Base-by-base conservation (phyloP, 2,329 filamentous ascomycete genomes). In the Pleomassaria siparia region DNA sequence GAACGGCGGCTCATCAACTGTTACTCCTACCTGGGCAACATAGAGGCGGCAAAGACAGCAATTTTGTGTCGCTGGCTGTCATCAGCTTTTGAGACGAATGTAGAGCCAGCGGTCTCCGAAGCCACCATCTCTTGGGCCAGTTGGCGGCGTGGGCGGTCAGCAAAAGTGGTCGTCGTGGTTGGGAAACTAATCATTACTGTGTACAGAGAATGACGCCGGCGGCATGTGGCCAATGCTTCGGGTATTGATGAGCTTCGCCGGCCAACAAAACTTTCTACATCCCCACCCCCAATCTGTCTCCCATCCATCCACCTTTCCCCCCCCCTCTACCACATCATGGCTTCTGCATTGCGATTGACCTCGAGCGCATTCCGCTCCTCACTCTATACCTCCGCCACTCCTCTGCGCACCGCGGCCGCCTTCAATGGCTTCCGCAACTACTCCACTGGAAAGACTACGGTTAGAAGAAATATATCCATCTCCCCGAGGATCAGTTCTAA, bases 371-470 rank as follows among this genome's bases (percentile, higher is more conserved):
- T 97, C 72, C 87, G 91, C 78, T 82, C 89, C 69, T 85, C 87
- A 51, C 76, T 89, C 69, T 77, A 81, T 70, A 77, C 83, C 63
- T 80, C 85, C 59, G 80, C 85, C 54, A 56, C 70, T 49, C 63
- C 89, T 69, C 80, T 81, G 72, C 80, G 84, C 71, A 84, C 85
- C 69, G 81, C 83, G 60, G 81, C 84, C 61, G 85, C 85, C 72
- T 91, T 91, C 80, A 90, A 86, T 78, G 86, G 88, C 72, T 78
- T 88, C 71, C 86, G 94, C 76, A 91, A 83, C 83, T 96, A 96
- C 80, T 96, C 91, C 55, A 86, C 90, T 62, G 74, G 74, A 63
- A 96, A 96, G 84, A 83, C 87, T 64, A 86, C 91, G 82, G 91
- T 95, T 79, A 68, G 79, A 46, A 37, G 49, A 42, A 35, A 49